phyloP scores from a whole-genome alignment of 306 rosid species.

The Biancaea sappan region DNA sequence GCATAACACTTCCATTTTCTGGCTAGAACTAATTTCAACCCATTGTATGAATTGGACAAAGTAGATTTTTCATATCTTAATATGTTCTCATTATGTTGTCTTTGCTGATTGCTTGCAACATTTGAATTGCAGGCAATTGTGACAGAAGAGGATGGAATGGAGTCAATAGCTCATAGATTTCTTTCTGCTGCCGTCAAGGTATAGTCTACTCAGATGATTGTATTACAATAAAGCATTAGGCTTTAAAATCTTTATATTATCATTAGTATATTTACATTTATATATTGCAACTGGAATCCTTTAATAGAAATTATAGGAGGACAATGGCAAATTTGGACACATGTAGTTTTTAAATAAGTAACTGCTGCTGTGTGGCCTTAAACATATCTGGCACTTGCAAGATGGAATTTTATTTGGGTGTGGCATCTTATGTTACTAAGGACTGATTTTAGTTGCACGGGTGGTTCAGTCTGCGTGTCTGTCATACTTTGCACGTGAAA shows the following conservation, averaged over 20 bases:
- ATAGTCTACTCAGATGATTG: constrained; percentile 25
- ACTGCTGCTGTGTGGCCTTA: not conserved
- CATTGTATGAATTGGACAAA: constrained; percentile 19
- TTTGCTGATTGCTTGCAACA: constrained; percentile 36
- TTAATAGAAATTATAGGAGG: not conserved
- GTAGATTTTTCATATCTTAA: constrained; percentile 7
- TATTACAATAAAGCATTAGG: constrained; percentile 18
- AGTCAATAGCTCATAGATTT: constrained; percentile 96
- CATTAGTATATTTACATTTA: not conserved
- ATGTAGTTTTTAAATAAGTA: not conserved
- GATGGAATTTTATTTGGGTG: not conserved
- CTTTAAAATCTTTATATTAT: not conserved
- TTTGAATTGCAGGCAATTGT: constrained; percentile 76
- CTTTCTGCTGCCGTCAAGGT: constrained; percentile 99
- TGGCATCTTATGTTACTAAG: not conserved
- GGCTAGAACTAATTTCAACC: constrained; percentile 15
- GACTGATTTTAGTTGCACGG: constrained; percentile 2
- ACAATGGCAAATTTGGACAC: constrained; percentile 1
- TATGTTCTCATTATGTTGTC: constrained; percentile 25
- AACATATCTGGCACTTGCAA: not conserved
- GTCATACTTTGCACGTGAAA: not conserved
- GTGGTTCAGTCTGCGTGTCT: constrained; percentile 8
- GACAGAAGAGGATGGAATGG: constrained; percentile 98
- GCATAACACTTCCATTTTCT: constrained; percentile 9
- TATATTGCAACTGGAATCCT: not conserved